Base-by-base conservation (phyloP, 208 protist species). In the Wallacemonas sp. region DNA sequence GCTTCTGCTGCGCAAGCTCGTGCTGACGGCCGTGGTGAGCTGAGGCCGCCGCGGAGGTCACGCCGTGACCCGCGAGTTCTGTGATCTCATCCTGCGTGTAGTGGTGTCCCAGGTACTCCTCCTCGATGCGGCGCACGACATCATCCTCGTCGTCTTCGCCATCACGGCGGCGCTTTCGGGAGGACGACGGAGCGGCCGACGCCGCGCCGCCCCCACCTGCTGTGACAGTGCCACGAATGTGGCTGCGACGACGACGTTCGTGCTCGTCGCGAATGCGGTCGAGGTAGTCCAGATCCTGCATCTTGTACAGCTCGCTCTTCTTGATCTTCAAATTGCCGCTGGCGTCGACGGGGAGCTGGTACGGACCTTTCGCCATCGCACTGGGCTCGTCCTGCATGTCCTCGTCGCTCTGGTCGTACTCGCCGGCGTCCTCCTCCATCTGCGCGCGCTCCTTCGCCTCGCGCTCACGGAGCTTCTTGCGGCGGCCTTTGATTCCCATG, bases 401-500 rank as follows among this genome's bases (percentile, higher is more conserved):
- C 1, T 34, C 52, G 48, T 73, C 58, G 14, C 16, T 17, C n/a
- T 79, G 54, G 14, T 67, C 68, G 2, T 41, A 58, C 11, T 33
- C 32, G 34, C 58, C 36, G 9, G 36, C 44, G 1, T 17, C 47
- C 16, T 55, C 24, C 11, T 55, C 47, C 19, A 26, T 26, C 17
- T 55, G 21, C 36, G 54, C 48, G 8, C 52, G 27, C 23, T 63
- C 81, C 46, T 65, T 47, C 19, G 52, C 65, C 66, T 84, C 82
- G 3, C 87, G 76, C 69, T 85, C 75, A 6, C 87, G 87, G 23
- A 88, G 61, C 60, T 81, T 82, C 68, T 88, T 92, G 30, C 75
- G 80, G 23, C 83, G 76, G 0, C 90, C 90, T 57, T 93, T 96
- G 38, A 93, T 92, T 54, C 90, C 90, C 90, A 96, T 96, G 21